Conservation (phyloP, 352 stramenopile species). For the Phytophthora chlamydospora region DNA sequence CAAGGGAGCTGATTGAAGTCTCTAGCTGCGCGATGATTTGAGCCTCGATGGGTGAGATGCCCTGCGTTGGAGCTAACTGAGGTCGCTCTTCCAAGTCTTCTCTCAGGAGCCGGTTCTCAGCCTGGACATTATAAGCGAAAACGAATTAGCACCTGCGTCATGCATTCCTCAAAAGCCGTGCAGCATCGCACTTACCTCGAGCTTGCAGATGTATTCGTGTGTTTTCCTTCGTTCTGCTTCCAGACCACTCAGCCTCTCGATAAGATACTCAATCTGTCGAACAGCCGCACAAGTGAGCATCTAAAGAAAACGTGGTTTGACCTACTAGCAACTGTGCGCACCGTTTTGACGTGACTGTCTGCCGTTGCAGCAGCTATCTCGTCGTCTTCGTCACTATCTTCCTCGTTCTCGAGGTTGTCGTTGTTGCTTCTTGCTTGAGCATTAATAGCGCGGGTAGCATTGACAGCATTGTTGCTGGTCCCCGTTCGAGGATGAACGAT, state of each 20-base stretch:
- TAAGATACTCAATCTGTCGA: constrained; percentile 61
- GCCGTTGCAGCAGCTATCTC: constrained; percentile 5
- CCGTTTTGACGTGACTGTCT: constrained; percentile 49
- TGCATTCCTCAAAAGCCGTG: background rate
- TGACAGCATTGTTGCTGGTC: background rate
- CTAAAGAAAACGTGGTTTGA: background rate
- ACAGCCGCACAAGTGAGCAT: background rate
- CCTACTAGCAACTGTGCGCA: constrained; percentile 11
- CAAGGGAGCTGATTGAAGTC: constrained; percentile 49
- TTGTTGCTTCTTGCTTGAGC: background rate
- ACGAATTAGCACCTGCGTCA: background rate
- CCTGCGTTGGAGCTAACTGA: background rate
- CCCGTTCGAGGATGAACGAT: constrained; percentile 5
- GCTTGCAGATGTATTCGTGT: constrained; percentile 35
- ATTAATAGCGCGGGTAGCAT: background rate
- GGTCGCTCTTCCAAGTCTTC: constrained; percentile 29
- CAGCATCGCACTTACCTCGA: constrained; percentile 48
- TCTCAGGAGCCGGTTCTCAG: constrained; percentile 47
- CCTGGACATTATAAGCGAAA: constrained; percentile 17
- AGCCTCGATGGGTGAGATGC: constrained; percentile 44
- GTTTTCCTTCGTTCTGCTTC: constrained; percentile 52
- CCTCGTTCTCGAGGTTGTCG: constrained; percentile 10
- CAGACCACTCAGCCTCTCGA: constrained; percentile 55
- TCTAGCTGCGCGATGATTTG: constrained; percentile 56
- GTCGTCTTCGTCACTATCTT: constrained; percentile 21